These are phyloP conservation scores for Leishmania major DNA, from an alignment of 208 protist genomes.

Conservation along the genomic window DNA sequence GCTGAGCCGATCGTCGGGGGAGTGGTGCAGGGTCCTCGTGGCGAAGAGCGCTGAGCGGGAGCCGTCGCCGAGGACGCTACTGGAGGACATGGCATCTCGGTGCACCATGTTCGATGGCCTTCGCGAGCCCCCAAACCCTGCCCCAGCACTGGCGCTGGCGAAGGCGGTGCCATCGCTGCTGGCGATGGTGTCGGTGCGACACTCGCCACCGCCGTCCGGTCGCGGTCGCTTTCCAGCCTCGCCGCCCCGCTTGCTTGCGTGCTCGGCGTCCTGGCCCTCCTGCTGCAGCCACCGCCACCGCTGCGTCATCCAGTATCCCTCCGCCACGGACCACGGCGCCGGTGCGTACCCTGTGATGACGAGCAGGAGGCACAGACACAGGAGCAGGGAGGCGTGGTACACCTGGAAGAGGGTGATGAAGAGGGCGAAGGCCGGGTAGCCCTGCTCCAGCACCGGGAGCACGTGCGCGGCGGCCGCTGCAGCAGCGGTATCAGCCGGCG, in stretches of 20 bases:
- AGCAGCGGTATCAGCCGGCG: not conserved
- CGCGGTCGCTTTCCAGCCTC: not conserved
- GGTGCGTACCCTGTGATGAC: conserved; percentile 44
- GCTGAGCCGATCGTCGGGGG: not conserved
- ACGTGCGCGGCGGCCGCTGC: conserved; percentile 5
- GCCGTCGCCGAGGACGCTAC: not conserved
- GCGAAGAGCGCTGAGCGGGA: conserved; percentile 4
- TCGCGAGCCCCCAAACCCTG: not conserved
- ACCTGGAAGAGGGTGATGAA: conserved; percentile 22
- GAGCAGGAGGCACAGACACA: conserved; percentile 49
- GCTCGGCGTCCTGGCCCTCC: not conserved
- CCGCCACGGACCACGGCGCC: conserved; percentile 39
- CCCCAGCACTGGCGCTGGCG: no score
- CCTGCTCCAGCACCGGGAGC: conserved; percentile 19
- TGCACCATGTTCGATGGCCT: not conserved
- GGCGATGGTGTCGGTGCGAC: not conserved
- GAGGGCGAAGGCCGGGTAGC: conserved; percentile 21
- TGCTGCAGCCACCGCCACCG: conserved; percentile 20
- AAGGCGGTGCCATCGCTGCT: not conserved
- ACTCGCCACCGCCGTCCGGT: not conserved
- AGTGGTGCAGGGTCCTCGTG: not conserved
- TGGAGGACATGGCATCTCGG: not conserved
- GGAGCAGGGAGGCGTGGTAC: conserved; percentile 42
- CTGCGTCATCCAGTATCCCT: conserved; percentile 35
- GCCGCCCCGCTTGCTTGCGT: not conserved